These are phyloP conservation scores for Sanghuangporus weigelae DNA, from an alignment of 1,284 basidiomycete species.

Conservation along the genomic window DNA sequence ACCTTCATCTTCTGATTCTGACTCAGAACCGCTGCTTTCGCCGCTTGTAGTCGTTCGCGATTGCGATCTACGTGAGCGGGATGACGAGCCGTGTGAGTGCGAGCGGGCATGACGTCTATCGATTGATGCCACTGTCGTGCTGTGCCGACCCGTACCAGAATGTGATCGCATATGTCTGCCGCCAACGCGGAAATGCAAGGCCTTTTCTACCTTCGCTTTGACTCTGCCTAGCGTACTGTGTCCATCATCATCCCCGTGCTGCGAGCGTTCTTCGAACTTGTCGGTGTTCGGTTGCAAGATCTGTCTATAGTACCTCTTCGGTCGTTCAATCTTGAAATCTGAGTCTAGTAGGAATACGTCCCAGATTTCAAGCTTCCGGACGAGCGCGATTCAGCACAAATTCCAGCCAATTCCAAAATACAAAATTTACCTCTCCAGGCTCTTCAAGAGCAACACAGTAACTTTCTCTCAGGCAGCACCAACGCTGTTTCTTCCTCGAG, in stretches of 20 bases:
- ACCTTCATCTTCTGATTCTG: slow-evolving; percentile 18
- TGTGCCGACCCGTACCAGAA: not conserved
- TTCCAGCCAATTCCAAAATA: slow-evolving; percentile 16
- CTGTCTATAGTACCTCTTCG: slow-evolving; percentile 72
- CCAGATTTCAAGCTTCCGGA: slow-evolving; percentile 66
- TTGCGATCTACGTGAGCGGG: slow-evolving; percentile 25
- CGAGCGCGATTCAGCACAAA: not conserved
- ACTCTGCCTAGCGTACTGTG: slow-evolving; percentile 22
- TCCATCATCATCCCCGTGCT: slow-evolving; percentile 15
- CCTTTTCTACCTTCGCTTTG: slow-evolving; percentile 17
- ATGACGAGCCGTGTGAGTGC: slow-evolving; percentile 20
- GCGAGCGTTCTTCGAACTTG: slow-evolving; percentile 24
- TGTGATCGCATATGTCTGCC: not conserved
- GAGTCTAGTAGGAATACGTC: slow-evolving; percentile 94
- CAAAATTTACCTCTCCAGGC: slow-evolving; percentile 72
- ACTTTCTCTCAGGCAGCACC: slow-evolving; percentile 94
- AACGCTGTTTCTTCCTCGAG: slow-evolving; percentile 70
- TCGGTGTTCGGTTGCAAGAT: slow-evolving; percentile 42
- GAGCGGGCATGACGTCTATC: slow-evolving; percentile 4
- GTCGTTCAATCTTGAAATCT: slow-evolving; percentile 84
- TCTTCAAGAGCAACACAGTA: slow-evolving; percentile 88
- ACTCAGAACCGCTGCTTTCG: not conserved
- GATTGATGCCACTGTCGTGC: slow-evolving; percentile 10
- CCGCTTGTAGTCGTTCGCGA: slow-evolving; percentile 27
- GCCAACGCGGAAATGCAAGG: slow-evolving; percentile 9